These are phyloP conservation scores for Solanum dulcamara DNA, from an alignment of 257 asterid species.

Conservation along the genomic window DNA sequence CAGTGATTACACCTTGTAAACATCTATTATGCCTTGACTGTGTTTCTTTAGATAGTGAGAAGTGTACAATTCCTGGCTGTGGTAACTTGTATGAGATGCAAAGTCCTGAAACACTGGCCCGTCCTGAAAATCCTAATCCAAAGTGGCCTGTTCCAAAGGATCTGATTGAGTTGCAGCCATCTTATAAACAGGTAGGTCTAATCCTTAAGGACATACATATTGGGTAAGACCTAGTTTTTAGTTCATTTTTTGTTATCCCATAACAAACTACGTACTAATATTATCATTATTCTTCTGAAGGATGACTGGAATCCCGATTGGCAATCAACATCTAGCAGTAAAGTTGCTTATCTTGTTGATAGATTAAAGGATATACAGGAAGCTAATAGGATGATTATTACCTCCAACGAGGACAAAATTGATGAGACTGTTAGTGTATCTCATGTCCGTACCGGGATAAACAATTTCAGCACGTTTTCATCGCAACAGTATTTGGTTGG, in stretches of 20 bases:
- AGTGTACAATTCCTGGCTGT: constrained; percentile 76
- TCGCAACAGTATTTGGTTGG: constrained; percentile 17
- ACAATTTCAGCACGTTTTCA: constrained; percentile 7
- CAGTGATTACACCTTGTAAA: constrained; percentile 87
- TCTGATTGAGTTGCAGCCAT: constrained; percentile 96
- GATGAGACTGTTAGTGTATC: constrained; percentile 11
- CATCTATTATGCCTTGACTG: constrained; percentile 89
- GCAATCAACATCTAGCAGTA: constrained; percentile 98
- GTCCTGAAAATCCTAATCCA: constrained; percentile 97
- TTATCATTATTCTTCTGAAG: constrained; percentile 26
- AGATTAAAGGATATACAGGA: constrained; percentile 52
- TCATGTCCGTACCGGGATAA: constrained; percentile 7
- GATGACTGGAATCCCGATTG: constrained; percentile 99
- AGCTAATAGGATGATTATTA: constrained; percentile 32
- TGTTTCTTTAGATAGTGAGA: constrained; percentile 82
- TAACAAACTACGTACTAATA: background rate
- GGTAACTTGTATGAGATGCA: constrained; percentile 82
- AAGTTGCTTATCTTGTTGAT: constrained; percentile 64
- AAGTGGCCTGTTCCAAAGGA: constrained; percentile 99
- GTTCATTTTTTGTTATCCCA: background rate
- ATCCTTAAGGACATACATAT: background rate
- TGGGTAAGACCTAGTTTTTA: background rate
- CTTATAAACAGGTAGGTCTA: constrained; percentile 71
- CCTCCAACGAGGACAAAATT: constrained; percentile 18
- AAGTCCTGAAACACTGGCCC: constrained; percentile 78